Conservation (phyloP, 352 stramenopile genomes). For the Phytophthora tubulina region DNA sequence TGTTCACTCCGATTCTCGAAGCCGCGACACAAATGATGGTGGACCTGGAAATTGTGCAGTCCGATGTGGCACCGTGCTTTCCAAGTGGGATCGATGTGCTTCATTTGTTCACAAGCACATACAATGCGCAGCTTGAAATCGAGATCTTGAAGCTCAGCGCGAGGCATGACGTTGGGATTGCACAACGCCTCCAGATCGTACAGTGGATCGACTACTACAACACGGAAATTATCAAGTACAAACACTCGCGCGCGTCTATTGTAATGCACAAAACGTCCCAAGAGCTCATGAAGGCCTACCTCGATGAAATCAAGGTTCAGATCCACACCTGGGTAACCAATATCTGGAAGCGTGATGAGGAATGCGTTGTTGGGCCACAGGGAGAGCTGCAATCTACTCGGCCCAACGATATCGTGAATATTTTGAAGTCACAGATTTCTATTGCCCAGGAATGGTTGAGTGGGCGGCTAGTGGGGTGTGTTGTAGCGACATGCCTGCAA, state of each 20-base stretch:
- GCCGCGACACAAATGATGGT: slow-evolving; percentile 81
- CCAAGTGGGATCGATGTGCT: slow-evolving; percentile 82
- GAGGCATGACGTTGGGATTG: slow-evolving; percentile 71
- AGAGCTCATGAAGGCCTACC: slow-evolving; percentile 78
- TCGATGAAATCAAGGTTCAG: slow-evolving; percentile 81
- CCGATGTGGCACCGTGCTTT: slow-evolving; percentile 77
- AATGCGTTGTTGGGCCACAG: slow-evolving; percentile 62
- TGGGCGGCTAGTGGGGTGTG: slow-evolving; percentile 65
- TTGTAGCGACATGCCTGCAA: slow-evolving; percentile 78
- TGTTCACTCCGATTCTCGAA: slow-evolving; percentile 68
- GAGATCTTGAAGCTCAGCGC: slow-evolving; percentile 73
- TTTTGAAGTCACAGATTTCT: slow-evolving; percentile 87
- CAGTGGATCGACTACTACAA: slow-evolving; percentile 93
- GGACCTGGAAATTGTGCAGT: slow-evolving; percentile 82
- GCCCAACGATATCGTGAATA: slow-evolving; percentile 90
- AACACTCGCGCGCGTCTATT: slow-evolving; percentile 69
- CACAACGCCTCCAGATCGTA: slow-evolving; percentile 80
- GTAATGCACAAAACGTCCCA: slow-evolving; percentile 75
- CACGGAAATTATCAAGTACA: slow-evolving; percentile 87
- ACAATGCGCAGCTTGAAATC: slow-evolving; percentile 76
- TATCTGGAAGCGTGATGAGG: slow-evolving; percentile 86
- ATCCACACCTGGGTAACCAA: slow-evolving; percentile 89
- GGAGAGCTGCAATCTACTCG: slow-evolving; percentile 80
- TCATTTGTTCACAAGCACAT: slow-evolving; percentile 80
- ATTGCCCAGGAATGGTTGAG: slow-evolving; percentile 88